Conservation (phyloP, 2,329 filamentous ascomycete genomes). For the Dothistroma septosporum region DNA sequence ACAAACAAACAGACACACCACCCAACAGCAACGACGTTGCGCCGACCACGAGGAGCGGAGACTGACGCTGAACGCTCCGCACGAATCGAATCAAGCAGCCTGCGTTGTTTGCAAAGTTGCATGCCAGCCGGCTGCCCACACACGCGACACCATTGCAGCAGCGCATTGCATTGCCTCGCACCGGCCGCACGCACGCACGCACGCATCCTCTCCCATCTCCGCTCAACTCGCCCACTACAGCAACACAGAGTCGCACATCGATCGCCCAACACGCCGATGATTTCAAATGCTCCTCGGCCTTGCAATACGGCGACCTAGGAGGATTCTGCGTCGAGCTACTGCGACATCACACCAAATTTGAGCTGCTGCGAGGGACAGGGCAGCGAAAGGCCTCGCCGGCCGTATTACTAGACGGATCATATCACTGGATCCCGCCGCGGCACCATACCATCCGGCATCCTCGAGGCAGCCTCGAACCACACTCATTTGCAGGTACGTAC, state of each 20-base stretch:
- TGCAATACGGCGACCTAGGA: not conserved
- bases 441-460: conserved; percentile 7
- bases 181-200: not conserved
- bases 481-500: conserved; percentile 13
- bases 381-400: not conserved
- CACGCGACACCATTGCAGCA: not conserved
- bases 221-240: not conserved
- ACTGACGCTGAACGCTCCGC: not conserved
- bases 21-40: not conserved
- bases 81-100: not conserved
- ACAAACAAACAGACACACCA: not conserved
- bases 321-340: not conserved
- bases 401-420: conserved; percentile 3
- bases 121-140: not conserved
- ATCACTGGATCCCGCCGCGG: conserved; percentile 7
- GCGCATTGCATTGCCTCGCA: not conserved
- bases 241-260: not conserved
- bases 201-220: not conserved
- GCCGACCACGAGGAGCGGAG: not conserved
- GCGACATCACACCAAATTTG: not conserved
- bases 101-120: not conserved
- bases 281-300: conserved; percentile 1
- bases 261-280: not conserved
- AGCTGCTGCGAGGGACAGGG: not conserved
- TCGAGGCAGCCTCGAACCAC: conserved; percentile 11